phyloP scores from a whole-genome alignment of 208 protist species.

The Phytomonas sp. region DNA sequence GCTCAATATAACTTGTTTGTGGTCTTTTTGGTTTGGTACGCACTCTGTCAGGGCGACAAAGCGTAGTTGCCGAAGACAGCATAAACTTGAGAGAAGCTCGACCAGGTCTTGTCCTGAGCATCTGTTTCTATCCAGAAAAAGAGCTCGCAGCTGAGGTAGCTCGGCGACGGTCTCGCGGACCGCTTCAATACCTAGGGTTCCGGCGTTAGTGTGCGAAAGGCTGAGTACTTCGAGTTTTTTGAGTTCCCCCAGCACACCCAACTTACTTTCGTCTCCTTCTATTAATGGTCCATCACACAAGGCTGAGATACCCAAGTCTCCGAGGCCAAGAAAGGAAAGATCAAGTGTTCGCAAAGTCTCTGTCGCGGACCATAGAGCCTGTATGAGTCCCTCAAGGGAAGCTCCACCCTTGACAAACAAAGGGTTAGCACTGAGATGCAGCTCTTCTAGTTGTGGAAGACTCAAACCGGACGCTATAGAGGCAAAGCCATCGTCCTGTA shows the following conservation, averaged over 20 bases:
- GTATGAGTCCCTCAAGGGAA: conserved; percentile 34
- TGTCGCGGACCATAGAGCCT: conserved; percentile 21
- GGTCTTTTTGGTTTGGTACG: background rate
- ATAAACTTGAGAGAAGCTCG: conserved; percentile 2
- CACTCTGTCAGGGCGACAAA: background rate
- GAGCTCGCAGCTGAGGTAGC: conserved; percentile 23
- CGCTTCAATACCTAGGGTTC: conserved; percentile 47
- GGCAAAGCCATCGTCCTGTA: conserved; percentile 28
- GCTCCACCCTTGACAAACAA: conserved; percentile 27
- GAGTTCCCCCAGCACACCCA: conserved; percentile 31
- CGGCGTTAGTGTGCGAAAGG: conserved; percentile 40
- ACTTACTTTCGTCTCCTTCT: background rate
- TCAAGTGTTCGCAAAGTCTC: conserved; percentile 31
- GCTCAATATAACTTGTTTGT: background rate
- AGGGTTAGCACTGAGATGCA: conserved; percentile 54
- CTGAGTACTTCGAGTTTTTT: conserved; percentile 28
- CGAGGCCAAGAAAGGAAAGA: conserved; percentile 57
- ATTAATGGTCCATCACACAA: conserved; percentile 45
- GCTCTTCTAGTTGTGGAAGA: conserved; percentile 25
- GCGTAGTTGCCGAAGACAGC: background rate
- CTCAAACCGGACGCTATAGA: conserved; percentile 18
- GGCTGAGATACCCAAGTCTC: conserved; percentile 52
- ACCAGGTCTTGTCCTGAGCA: conserved; percentile 3
- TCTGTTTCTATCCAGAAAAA: conserved; percentile 51
- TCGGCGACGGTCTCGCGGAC: conserved; percentile 34